Evolutionary conservation across 1,284 basidiomycete species (phyloP), one percentile per base, ranked within the genome.

Genomic region (Stereum hirsutum): DNA sequence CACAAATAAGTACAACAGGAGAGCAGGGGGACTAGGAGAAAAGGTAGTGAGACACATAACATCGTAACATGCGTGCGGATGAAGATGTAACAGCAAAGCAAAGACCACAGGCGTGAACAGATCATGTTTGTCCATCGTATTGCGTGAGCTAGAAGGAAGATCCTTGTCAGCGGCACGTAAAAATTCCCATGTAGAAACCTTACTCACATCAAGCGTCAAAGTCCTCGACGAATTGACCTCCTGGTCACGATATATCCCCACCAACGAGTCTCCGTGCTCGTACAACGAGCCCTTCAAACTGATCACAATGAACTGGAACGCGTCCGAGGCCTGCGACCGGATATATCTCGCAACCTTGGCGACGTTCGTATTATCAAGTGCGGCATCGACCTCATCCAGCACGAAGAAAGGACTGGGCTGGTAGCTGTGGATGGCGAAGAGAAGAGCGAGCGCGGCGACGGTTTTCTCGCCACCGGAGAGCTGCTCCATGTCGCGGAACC

Each of bases 361-460:
- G 2, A 96, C 93, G 53, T 97, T 97, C 15, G 90, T 93, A 57
- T 96, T 93, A 66, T 96, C 93, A 26, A 99, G 72, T 0, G 96
- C 95, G 1, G 96, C 95, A 54, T 98, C 95, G 10, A 98, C 93
- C 63, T 99, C 96, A 60, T 99, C 96, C 17, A 99, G 72, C 10
- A 99, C 95, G 60, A 99, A 99, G 71, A 99, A 99, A 0, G 96
- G 96, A 1, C 95, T 92, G 1, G 96, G 96, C 60, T 95, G 93
- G 62, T 91, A 99, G 54, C 91, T 92, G 62, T 99, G 95, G 45
- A 99, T 96, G 11, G 95, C 92, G 58, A 99, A 98, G 23, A 99
- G 71, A 15, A 99, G 69, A 1, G 95, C 94, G 15, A 99, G 69
- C 5, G 96, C 95, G 3, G 96, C 96, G 49, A 99, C 95, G 0